Conservation (phyloP, 805 yeast genomes). For the Debaryomyces maramus region DNA sequence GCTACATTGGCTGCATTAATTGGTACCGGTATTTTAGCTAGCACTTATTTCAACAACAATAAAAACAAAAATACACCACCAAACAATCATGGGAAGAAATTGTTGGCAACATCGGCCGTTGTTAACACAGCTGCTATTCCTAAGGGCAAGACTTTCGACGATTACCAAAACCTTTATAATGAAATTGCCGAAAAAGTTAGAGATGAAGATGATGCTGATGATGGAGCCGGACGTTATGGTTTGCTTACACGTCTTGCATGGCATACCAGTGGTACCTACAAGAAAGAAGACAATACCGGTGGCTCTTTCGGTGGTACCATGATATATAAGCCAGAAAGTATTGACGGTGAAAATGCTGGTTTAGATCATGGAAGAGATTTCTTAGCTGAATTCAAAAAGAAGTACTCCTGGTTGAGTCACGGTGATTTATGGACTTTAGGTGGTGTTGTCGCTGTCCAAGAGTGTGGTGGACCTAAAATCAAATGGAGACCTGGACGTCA, state of each 20-base stretch:
- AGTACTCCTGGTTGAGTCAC: slow-evolving; percentile 69
- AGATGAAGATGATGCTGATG: slow-evolving; percentile 42
- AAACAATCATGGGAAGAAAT: slow-evolving; percentile 8
- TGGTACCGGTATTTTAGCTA: slow-evolving; percentile 24
- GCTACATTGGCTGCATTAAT: slow-evolving; percentile 18
- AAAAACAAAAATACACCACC: slow-evolving; percentile 12
- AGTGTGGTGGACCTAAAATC: slow-evolving; percentile 73
- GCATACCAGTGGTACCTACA: slow-evolving; percentile 39
- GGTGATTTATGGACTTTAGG: slow-evolving; percentile 82
- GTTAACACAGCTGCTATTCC: slow-evolving; percentile 35
- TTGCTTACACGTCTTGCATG: slow-evolving; percentile 39
- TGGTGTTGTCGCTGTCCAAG: slow-evolving; percentile 78
- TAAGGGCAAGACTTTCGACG: slow-evolving; percentile 40
- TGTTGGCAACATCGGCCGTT: slow-evolving; percentile 24
- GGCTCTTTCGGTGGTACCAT: slow-evolving; percentile 42
- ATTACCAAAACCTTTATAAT: slow-evolving; percentile 67
- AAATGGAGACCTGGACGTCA: slow-evolving; percentile 83
- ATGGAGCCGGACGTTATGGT: slow-evolving; percentile 39
- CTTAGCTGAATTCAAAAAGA: slow-evolving; percentile 53
- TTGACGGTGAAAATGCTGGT: slow-evolving; percentile 58
- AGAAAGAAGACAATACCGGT: slow-evolving; percentile 26
- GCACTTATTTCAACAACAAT: slow-evolving; percentile 16
- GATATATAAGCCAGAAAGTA: slow-evolving; percentile 32
- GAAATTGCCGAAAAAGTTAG: slow-evolving; percentile 65
- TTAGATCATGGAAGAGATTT: slow-evolving; percentile 56